phyloP scores from a whole-genome alignment of 352 stramenopile species.

The Heterotrichella gracilis region DNA sequence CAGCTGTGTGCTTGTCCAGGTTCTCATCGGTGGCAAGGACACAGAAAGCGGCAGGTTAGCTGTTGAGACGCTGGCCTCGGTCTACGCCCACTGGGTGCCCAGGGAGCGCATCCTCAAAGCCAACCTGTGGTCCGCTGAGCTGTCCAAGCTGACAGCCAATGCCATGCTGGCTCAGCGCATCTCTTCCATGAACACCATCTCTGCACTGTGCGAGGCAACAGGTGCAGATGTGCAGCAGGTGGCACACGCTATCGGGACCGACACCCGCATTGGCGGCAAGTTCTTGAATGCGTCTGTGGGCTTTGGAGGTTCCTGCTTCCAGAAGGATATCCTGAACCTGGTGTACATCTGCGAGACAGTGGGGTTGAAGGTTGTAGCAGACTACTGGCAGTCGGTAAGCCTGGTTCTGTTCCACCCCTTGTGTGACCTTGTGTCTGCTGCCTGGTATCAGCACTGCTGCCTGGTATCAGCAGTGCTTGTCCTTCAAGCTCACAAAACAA shows the following conservation, averaged over 20 bases:
- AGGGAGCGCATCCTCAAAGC: conserved; percentile 76
- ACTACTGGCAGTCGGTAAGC: conserved; percentile 94
- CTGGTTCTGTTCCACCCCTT: too few relatives aligned
- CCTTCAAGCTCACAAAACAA: too few relatives aligned
- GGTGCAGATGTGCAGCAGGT: conserved; percentile 89
- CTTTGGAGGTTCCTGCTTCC: conserved; percentile 93
- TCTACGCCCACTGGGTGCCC: conserved; percentile 75
- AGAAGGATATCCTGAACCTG: conserved; percentile 97
- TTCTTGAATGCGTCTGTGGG: conserved; percentile 91
- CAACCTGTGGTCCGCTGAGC: conserved; percentile 97
- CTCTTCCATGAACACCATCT: conserved; percentile 98
- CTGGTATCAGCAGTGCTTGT: too few relatives aligned
- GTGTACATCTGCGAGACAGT: conserved; percentile 93
- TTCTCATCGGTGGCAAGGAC: conserved; percentile 84
- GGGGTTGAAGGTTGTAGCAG: conserved; percentile 75
- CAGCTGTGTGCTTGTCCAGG: too few relatives aligned
- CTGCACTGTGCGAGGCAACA: conserved; percentile 83
- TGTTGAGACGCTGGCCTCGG: conserved; percentile 51
- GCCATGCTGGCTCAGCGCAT: conserved; percentile 93
- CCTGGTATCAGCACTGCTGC: too few relatives aligned
- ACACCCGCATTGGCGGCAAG: conserved; percentile 76
- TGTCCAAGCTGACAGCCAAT: conserved; percentile 96
- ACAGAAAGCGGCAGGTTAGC: conserved; percentile 42
- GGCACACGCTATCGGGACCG: conserved; percentile 66
- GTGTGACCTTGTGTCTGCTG: too few relatives aligned